Evolutionary conservation across 1,139 yeast genomes (phyloP), one percentile per base, ranked within the genome.

Genomic region (Wickerhamiella infanticola): DNA sequence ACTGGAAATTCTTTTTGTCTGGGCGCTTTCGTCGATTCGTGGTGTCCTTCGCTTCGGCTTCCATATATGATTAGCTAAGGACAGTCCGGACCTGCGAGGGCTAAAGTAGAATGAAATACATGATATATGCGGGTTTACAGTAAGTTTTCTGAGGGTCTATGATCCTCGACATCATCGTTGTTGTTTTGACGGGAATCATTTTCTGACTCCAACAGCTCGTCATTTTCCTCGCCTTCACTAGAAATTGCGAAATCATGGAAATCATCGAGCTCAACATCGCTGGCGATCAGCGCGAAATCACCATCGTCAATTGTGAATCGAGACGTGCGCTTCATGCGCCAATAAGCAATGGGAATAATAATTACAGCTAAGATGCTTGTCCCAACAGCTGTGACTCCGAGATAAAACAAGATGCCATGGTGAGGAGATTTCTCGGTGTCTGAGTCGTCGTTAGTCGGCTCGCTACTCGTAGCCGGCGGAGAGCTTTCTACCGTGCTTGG

Each of bases 1-100:
- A 55, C 42, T 55, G 59, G 46, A 52, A 54, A 13, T 55, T 52
- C 11, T 59, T 46, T 35, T 47, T 54, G 48, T 55, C 58, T 18
- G 55, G 47, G 11, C 57, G 55, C 35, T 53, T 53, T 24, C 41
- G 41, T 35, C 25, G 25, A 25, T 27, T 29, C 33, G 33, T 11
- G 33, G 9, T 29, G 33, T 11, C 11, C 11, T 29, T 29, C 9
- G 33, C 33, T 7, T 29, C 7, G 33, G 9, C 11, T 7, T 29
- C 33, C 33, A 29, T 29, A 18, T 18, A 18, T 18, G 18, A 18
- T 18, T 18, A 18, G 18, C 18, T 18, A 18, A 18, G 18, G 18
- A 18, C 18, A 18, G 18, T 18, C 18, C 18, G 18, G 18, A 18
- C 18, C 18, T 18, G 18, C 18, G 18, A 18, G 18, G 18, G 18